Evolutionary conservation across 1,284 basidiomycete species (phyloP), one percentile per base, ranked within the genome.

Genomic region (Schizophyllum amplum): DNA sequence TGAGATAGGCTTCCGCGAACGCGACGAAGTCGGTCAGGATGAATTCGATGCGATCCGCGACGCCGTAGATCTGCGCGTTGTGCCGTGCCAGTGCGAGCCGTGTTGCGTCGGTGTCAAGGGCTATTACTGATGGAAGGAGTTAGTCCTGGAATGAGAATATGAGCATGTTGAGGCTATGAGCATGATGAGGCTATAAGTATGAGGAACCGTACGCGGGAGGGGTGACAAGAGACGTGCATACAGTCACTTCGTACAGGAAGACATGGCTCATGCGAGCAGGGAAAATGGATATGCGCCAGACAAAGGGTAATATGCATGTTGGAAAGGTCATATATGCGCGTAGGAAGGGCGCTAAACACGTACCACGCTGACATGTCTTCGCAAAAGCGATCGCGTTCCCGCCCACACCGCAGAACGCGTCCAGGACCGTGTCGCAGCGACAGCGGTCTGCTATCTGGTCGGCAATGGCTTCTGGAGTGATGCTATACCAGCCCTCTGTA

Each of bases 321-420:
- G 21, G 23, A 22, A 51, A 54, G 48, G 13, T 3, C 33, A 42
- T 42, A 9, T 42, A 42, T 9, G 33, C 33, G 7, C 33, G 3
- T 17, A 17, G 17, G 3, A 9, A 17, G 2, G 33, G 2, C 11
- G 2, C 11, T 3, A 33, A 47, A 55, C 48, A 69, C 83, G 58
- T 64, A 93, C 92, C 92, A 69, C 87, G 76, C 69, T 95, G 87
- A 71, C 95, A 98, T 1, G 94, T 97, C 68, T 89, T 84, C 1
- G 97, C 97, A 71, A 99, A 98, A 9, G 94, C 93, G 57, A 99
- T 99, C 0, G 94, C 84, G 66, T 99, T 99, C 2, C 97, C 97
- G 7, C 97, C 97, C 0, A 98, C 95, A 0, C 97, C 97, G 67
- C 94, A 98, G 68, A 98, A 99, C 0, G 94, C 93, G 67, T 99